Evolutionary conservation across 495 filamentous ascomycete genomes (phyloP), one percentile per base, ranked within the genome.

Genomic region (Hyaloscypha bicolor): DNA sequence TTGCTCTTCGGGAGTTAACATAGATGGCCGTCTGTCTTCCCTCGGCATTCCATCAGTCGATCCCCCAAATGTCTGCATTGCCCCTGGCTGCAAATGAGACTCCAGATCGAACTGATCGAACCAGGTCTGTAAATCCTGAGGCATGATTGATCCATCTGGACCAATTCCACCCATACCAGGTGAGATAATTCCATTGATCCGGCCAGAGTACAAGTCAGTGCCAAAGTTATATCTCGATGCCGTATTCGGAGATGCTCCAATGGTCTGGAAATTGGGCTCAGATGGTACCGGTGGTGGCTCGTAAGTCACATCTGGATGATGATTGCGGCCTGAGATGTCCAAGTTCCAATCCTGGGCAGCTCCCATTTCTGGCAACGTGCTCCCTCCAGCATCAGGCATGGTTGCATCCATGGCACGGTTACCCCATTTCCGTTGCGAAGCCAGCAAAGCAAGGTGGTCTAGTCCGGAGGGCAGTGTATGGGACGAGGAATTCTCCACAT

Each of bases 351-450:
- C 39, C 21, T 68, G 66, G 9, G 60, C 3, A 9, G 52, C 30
- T n/a, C 39, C 77, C 76, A 60, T 75, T 76, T 77, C 77, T 80
- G n/a, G 76, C 73, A 62, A 77, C 76, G 57, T 78, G 79, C 0
- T 70, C 64, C 32, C 74, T 73, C 39, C 78, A 74, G 53, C 77
- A 30, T 79, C 77, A 2, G 76, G 71, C 64, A 79, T 78, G 69
- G 79, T 75, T n/a, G 75, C 60, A 35, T 77, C 66, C 59, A 58
- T 56, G 0, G 3, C 52, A n/a, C 52, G 60, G 30, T 64, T 68
- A 29, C 66, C 60, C 66, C 66, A 68, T 52, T 62, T 56, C 33
- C 60, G 60, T 37, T 63, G 66, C 29, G 66, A 68, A 58, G 66
- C 66, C 16, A 68, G 66, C 5, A 63, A 52, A 21, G 66, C 66